Conservation (phyloP, 2,329 filamentous ascomycete species). For the Dactylellina leptospora region DNA sequence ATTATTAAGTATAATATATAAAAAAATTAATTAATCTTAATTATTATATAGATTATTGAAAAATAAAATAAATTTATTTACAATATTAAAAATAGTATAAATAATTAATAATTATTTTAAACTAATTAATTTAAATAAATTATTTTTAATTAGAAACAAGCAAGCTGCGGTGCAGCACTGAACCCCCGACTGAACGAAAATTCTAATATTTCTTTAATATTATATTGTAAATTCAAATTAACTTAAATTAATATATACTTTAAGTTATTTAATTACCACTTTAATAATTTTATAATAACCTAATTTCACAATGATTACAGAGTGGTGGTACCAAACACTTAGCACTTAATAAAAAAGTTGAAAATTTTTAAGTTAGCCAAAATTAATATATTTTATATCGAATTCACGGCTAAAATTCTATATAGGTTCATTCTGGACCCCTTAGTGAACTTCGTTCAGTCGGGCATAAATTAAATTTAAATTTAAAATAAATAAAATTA, state of each 20-base stretch:
- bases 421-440: neutral
- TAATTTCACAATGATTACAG: neutral
- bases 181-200: neutral
- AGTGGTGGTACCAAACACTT: neutral
- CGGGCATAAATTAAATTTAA: neutral
- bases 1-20: too few species aligned
- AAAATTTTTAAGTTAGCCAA: neutral
- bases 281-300: neutral
- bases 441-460: neutral
- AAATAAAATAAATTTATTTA: too few species aligned
- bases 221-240: neutral
- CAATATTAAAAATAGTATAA: neutral
- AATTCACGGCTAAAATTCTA: neutral
- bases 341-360: neutral
- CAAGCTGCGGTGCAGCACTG: neutral
- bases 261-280: neutral
- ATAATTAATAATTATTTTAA: neutral
- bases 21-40: too few species aligned
- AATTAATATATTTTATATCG: neutral
- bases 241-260: neutral
- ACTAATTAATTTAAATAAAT: neutral
- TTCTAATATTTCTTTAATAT: neutral
- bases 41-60: too few species aligned
- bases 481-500: neutral
- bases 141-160: neutral